A percentile compares a stretch with the other conserved stretches of the same genome.
These are phyloP conservation scores for Candida jianshihensis DNA, from an alignment of 805 yeast species.

Conservation along the genomic window DNA sequence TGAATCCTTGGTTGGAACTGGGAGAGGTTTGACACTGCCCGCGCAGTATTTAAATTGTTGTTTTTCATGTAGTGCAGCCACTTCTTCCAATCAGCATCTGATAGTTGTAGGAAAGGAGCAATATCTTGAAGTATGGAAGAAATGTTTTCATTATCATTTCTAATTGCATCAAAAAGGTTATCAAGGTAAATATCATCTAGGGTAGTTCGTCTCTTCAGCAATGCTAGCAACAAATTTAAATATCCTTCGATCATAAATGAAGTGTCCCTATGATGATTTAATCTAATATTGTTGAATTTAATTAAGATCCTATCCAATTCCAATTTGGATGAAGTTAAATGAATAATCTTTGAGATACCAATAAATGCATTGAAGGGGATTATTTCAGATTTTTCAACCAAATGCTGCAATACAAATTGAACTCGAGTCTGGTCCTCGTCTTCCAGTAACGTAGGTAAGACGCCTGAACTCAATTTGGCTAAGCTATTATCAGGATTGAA, in stretches of 20 bases:
- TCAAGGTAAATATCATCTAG: conserved; percentile 5
- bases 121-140: conserved; percentile 3
- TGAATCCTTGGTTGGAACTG: conserved; percentile 4
- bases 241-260: conserved; percentile 18
- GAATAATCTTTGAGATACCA: conserved; percentile 16
- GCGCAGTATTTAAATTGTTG: conserved; percentile 32
- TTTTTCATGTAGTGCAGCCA: conserved; percentile 32
- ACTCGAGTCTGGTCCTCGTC: neutral
- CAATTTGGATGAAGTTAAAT: conserved; percentile 3
- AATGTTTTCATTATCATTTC: conserved; percentile 13
- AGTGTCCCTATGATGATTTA: conserved; percentile 19
- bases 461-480: conserved; percentile 34
- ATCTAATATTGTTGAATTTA: conserved; percentile 6
- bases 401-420: conserved; percentile 2
- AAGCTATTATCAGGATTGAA: conserved; percentile 34
- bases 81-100: conserved; percentile 13
- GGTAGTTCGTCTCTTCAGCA: conserved; percentile 2
- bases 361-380: conserved; percentile 13
- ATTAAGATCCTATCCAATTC: conserved; percentile 3
- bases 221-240: conserved; percentile 16
- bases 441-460: conserved; percentile 23
- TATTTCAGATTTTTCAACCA: conserved; percentile 4
- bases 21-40: conserved; percentile 26
- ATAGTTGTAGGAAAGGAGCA: conserved; percentile 9
- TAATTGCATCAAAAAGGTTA: conserved; percentile 17